Percentiles rank a stretch among this genome's conserved stretches.
These are phyloP conservation scores for Sugiyamaella paludigena DNA, from an alignment of 1,139 yeast species.

Conservation along the genomic window DNA sequence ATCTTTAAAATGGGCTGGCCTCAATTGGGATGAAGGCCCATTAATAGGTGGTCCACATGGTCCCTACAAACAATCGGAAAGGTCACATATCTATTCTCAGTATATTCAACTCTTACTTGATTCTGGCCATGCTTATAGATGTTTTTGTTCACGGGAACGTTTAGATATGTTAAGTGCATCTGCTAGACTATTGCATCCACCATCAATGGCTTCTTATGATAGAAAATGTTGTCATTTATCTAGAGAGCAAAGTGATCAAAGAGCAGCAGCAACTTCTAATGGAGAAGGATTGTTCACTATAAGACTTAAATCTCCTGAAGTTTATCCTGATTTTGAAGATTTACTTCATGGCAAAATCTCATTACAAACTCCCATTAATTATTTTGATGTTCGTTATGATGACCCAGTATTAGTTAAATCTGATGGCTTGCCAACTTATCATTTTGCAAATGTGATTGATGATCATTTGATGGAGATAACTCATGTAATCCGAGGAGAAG, in stretches of 20 bases:
- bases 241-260: conserved; percentile 42
- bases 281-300: conserved; percentile 37
- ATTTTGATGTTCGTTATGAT: conserved; percentile 69
- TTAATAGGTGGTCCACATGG: conserved; percentile 60
- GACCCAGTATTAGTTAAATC: conserved; percentile 88
- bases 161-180: conserved; percentile 63
- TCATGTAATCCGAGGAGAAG: conserved; percentile 95
- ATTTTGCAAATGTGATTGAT: conserved; percentile 92
- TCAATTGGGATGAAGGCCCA: conserved; percentile 83
- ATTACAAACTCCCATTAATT: conserved; percentile 76
- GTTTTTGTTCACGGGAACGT: conserved; percentile 84
- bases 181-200: conserved; percentile 75
- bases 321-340: conserved; percentile 66
- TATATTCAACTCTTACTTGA: conserved; percentile 58
- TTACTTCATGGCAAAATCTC: conserved; percentile 72
- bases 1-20: conserved; percentile 73
- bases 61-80: conserved; percentile 82
- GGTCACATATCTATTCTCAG: conserved; percentile 60
- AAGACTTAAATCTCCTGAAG: conserved; percentile 58
- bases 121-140: conserved; percentile 74
- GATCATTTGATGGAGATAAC: conserved; percentile 91
- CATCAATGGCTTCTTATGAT: conserved; percentile 90
- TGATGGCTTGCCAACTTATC: conserved; percentile 93
- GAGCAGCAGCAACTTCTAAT: conserved; percentile 33
- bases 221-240: conserved; percentile 61